Percentiles rank a stretch among this genome's conserved stretches.
These are phyloP conservation scores for Penicillium sp. DNA, from an alignment of 2,329 filamentous ascomycete species.

Conservation along the genomic window DNA sequence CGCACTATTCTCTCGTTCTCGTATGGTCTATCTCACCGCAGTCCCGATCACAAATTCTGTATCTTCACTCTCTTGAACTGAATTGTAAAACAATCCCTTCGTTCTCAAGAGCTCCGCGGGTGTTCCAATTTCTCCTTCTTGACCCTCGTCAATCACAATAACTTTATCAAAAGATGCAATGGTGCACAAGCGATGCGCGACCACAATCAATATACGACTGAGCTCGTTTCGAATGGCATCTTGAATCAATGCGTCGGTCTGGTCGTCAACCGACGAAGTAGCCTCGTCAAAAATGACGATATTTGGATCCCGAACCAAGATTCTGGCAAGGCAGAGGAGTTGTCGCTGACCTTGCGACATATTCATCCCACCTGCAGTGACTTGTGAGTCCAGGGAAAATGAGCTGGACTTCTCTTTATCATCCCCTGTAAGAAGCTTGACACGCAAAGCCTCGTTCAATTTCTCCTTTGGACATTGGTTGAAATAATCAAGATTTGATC, in stretches of 20 bases:
- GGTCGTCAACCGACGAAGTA: neutral
- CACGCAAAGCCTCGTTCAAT: neutral
- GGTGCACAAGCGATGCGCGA: neutral
- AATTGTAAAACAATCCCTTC: neutral
- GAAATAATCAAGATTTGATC: conserved; percentile 75
- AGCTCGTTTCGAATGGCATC: neutral
- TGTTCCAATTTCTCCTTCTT: neutral
- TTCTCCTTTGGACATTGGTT: conserved; percentile 28
- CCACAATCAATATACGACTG: neutral
- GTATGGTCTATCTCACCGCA: neutral
- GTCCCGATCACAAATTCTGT: neutral
- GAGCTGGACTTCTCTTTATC: neutral
- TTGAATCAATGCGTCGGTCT: neutral
- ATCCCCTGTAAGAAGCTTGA: neutral
- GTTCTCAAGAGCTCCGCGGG: neutral
- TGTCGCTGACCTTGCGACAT: neutral
- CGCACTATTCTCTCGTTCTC: neutral
- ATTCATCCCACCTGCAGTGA: neutral
- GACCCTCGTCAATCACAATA: neutral
- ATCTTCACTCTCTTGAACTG: neutral
- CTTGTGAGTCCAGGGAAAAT: neutral
- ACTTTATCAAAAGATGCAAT: neutral
- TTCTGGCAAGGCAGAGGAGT: neutral
- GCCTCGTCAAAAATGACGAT: neutral
- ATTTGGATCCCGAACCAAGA: neutral